Evolutionary conservation across 352 stramenopile genomes (phyloP), one percentile per base, ranked within the genome.

Genomic region (Sclerospora graminicola): DNA sequence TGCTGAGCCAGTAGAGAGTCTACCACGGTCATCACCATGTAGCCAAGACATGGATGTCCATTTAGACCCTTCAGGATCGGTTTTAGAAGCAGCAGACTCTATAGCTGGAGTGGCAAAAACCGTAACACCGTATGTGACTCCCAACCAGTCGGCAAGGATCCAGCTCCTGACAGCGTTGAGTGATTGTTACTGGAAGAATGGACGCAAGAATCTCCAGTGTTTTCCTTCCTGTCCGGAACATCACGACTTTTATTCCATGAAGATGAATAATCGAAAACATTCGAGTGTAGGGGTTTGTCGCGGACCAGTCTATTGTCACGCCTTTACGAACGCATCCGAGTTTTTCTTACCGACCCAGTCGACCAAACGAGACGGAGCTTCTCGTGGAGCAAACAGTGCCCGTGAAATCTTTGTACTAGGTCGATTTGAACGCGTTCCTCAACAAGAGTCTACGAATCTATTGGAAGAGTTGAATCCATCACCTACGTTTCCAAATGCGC

Each of bases 171-270:
- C 75, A 13, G 54, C 48, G 5, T 49, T 87, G 27, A 87, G 76
- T 51, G 48, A 69, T 39, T 84, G 75, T 43, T 94, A 94, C 56
- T 94, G 82, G 81, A 89, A 91, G 47, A 94, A 94, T 48, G 83
- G 83, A 8, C 79, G 83, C 23, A 94, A 93, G 54, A 94, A 94
- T 48, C 40, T 94, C 33, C 83, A 94, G 51, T 94, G 83, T 46
- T 94, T 94, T 43, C 83, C 83, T 7, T 65, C 69, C 2, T 94
- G 83, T 24, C 81, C 81, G 13, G 82, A 93, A 45, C 78, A 90
- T 51, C 69, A 83, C 45, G 83, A 94, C 54, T 94, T 93, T 19
- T 91, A 88, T 60, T 88, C 77, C 5, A 90, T 90, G 78, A 89
- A 89, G 61, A 89, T 90, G 64, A 89, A 86, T 58, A 87, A 88